phyloP scores from a whole-genome alignment of 106 monocot genomes.

The Xerophyta viscosa region DNA sequence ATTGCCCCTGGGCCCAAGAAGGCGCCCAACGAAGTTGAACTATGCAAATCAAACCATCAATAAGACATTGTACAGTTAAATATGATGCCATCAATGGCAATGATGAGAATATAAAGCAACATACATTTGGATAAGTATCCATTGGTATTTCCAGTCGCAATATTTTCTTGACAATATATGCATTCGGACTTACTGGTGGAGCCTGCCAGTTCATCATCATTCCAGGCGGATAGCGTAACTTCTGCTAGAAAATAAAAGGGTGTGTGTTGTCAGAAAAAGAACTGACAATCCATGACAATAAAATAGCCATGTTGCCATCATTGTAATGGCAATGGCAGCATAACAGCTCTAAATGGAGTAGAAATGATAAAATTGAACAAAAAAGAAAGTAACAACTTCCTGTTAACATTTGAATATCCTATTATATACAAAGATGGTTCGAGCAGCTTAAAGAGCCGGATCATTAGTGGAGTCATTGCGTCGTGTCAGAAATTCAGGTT shows the following conservation, averaged over 20 bases:
- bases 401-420: no score
- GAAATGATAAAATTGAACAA: no score
- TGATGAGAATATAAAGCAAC: not conserved
- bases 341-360: no score
- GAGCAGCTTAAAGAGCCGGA: no score
- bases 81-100: not conserved
- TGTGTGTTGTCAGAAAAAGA: not conserved
- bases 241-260: not conserved
- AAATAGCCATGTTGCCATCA: no score
- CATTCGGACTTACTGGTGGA: slow-evolving; percentile 1
- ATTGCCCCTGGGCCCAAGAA: slow-evolving; percentile 91
- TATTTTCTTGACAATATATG: slow-evolving; percentile 29
- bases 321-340: no score
- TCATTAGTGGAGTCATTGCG: no score
- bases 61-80: not conserved
- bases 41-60: slow-evolving; percentile 11
- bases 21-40: slow-evolving; percentile 92
- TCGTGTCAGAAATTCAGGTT: no score
- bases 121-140: slow-evolving; percentile 35
- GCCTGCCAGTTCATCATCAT: not conserved
- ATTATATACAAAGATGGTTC: no score
- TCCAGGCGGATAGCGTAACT: not conserved
- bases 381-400: no score
- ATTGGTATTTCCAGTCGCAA: slow-evolving; percentile 37
- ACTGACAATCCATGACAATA: not conserved